These are phyloP conservation scores for Xylaria sp. DNA, from an alignment of 2,329 filamentous ascomycete genomes.

Conservation along the genomic window DNA sequence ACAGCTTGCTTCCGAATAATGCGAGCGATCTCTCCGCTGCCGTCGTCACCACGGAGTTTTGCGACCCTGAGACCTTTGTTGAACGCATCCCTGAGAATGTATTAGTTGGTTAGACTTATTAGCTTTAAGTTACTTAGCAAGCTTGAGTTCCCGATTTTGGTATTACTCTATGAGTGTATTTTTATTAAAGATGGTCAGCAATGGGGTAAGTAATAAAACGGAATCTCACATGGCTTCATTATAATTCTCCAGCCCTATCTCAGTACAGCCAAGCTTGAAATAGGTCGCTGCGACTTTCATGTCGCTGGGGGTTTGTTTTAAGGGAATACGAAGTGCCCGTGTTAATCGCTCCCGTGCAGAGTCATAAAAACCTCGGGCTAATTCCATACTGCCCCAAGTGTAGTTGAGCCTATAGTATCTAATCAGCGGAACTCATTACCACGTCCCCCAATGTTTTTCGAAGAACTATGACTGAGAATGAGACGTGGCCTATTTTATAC, in stretches of 20 bases:
- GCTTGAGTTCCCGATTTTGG: too few species aligned
- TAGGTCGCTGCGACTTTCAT: background rate
- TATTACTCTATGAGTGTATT: too few species aligned
- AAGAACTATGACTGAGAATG: too few species aligned
- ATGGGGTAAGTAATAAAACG: background rate
- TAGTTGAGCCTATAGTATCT: background rate
- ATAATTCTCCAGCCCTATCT: background rate
- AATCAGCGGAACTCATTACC: too few species aligned
- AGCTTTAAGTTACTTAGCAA: too few species aligned
- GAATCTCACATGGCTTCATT: background rate
- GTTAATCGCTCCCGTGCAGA: background rate
- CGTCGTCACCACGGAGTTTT: background rate
- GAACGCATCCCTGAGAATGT: background rate
- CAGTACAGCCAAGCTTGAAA: slow-evolving; percentile 1
- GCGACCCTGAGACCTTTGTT: slow-evolving; percentile 1
- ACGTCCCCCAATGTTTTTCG: too few species aligned
- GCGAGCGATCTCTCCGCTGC: background rate
- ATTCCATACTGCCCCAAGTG: background rate
- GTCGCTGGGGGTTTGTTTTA: background rate
- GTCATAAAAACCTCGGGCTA: background rate
- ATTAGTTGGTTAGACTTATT: too few species aligned
- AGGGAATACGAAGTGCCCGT: background rate
- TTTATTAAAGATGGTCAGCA: too few species aligned
- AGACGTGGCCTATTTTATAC: too few species aligned
- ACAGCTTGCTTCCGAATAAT: background rate